Conservation (phyloP, 2,329 filamentous ascomycete genomes). For the Cadophora sp. region DNA sequence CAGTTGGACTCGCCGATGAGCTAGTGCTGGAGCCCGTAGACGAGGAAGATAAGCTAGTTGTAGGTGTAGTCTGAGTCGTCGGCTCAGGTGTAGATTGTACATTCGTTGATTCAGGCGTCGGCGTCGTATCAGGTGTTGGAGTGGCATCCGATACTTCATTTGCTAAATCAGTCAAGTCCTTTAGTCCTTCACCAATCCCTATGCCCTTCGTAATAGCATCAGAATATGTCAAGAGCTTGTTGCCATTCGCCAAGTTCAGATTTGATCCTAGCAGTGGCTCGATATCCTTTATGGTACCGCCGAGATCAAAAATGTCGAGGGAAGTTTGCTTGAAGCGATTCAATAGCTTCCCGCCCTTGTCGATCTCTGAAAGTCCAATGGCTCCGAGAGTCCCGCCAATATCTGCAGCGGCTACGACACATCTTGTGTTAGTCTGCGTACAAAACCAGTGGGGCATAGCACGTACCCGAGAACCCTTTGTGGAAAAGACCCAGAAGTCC, state of each 20-base stretch:
- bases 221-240: not conserved
- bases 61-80: not conserved
- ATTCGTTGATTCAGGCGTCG: not conserved
- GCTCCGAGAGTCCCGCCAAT: not conserved
- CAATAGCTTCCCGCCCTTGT: not conserved
- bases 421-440: not conserved
- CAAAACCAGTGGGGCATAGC: not conserved
- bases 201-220: not conserved
- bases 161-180: not conserved
- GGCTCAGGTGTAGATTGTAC: not conserved
- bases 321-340: not conserved
- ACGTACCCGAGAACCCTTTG: not conserved
- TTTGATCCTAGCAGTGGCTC: not conserved
- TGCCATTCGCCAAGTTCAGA: not conserved
- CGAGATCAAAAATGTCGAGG: constrained; percentile 1
- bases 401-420: not conserved
- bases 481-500: not conserved
- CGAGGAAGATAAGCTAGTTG: not conserved
- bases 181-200: not conserved
- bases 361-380: not conserved
- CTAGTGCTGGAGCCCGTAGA: not conserved
- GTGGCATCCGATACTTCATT: not conserved
- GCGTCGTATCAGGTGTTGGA: not conserved
- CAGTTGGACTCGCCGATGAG: not conserved
- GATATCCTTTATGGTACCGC: not conserved